These are phyloP conservation scores for Globisporangium cederbergense DNA, from an alignment of 352 stramenopile species.

Conservation along the genomic window DNA sequence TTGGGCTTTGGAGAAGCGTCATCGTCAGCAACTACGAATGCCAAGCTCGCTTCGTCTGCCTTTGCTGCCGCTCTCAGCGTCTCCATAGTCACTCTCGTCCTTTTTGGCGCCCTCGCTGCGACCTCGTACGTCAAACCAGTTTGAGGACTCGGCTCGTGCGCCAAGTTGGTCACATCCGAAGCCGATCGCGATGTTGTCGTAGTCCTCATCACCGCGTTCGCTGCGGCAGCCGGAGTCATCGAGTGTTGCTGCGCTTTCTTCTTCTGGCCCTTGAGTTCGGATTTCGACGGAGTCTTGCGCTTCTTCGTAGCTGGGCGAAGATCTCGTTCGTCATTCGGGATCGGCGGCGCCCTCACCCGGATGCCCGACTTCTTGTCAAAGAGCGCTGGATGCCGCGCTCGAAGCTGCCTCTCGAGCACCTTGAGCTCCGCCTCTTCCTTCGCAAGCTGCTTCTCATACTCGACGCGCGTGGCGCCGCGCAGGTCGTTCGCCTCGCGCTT, in stretches of 20 bases:
- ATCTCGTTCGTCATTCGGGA: conserved; percentile 3
- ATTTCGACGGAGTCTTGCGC: neutral
- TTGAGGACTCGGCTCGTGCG: neutral
- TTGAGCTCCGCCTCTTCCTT: conserved; percentile 15
- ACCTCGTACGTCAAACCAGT: neutral
- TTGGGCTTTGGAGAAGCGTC: neutral
- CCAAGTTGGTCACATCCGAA: neutral
- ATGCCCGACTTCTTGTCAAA: conserved; percentile 1
- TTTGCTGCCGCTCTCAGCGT: neutral
- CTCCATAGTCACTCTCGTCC: neutral
- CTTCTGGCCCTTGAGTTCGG: neutral
- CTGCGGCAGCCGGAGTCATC: neutral
- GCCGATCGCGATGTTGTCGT: neutral
- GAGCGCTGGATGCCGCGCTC: neutral
- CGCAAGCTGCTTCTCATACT: conserved; percentile 21
- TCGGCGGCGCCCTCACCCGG: neutral
- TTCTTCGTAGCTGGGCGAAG: neutral
- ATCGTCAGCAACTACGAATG: neutral
- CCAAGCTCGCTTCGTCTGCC: neutral
- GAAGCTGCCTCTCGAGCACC: conserved; percentile 9
- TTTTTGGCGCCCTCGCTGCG: neutral
- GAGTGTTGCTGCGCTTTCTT: neutral
- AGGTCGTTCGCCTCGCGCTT: conserved; percentile 22
- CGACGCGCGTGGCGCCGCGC: conserved; percentile 19
- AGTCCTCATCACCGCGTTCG: neutral